Percentiles rank a stretch among this genome's conserved stretches.
These are phyloP conservation scores for Phytopythium ostracodes DNA, from an alignment of 352 stramenopile species.

Conservation along the genomic window DNA sequence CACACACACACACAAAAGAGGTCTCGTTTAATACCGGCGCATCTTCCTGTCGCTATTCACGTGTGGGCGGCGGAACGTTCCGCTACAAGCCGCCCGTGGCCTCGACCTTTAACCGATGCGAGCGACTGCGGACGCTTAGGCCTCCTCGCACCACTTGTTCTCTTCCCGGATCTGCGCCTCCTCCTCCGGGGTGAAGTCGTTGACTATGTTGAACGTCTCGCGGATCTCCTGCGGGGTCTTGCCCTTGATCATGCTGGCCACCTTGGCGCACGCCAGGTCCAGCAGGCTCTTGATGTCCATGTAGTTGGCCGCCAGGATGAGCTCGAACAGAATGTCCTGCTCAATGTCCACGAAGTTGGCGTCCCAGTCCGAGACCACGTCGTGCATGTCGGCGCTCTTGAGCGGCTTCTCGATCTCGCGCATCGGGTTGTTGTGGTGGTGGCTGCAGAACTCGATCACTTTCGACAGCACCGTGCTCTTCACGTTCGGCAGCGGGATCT, in stretches of 20 bases:
- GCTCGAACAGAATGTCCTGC: constrained; percentile 99
- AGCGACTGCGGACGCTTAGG: constrained; percentile 49
- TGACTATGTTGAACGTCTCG: constrained; percentile 99
- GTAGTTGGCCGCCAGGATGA: constrained; percentile 99
- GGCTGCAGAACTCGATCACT: constrained; percentile 96
- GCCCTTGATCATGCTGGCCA: constrained; percentile 92
- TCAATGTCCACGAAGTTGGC: constrained; percentile 99
- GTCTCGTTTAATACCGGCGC: neutral
- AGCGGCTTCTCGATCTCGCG: constrained; percentile 99
- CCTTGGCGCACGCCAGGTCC: constrained; percentile 91
- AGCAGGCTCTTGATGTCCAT: constrained; percentile 99
- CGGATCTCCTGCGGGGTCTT: constrained; percentile 99
- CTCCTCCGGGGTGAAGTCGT: constrained; percentile 99
- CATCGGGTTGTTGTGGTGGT: constrained; percentile 97
- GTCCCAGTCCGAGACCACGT: constrained; percentile 99
- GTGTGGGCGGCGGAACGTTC: too few species aligned
- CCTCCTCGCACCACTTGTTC: constrained; percentile 99
- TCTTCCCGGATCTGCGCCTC: constrained; percentile 99
- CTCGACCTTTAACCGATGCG: neutral
- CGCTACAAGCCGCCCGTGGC: neutral
- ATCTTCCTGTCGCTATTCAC: neutral
- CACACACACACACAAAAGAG: neutral
- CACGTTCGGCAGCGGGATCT: constrained; percentile 98
- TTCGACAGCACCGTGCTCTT: constrained; percentile 96
- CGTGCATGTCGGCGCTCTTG: constrained; percentile 97